Base-by-base conservation (phyloP, 2,329 filamentous ascomycete species). In the Cercospora zeae-maydis region DNA sequence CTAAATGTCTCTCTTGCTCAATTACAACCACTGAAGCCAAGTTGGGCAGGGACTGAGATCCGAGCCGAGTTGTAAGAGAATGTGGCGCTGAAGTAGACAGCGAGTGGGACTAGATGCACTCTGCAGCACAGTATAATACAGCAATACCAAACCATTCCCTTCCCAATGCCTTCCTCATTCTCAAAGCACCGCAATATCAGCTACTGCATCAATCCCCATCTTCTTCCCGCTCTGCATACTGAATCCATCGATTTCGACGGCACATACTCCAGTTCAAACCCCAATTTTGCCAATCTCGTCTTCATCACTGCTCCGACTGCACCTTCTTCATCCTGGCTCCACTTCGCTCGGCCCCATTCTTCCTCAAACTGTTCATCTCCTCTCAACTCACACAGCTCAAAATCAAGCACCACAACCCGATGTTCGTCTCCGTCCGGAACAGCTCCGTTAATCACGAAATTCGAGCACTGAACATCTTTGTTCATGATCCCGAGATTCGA, bases 81-180 rank as follows among this genome's bases (percentile, higher is more conserved):
- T 24, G 2, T 1, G 24, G 9, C 11, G 3, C 4, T 49, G 21
- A 14, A 14, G 14, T 30, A 27, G 21, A 49, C 21, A 49, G 42
- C 42, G 13, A 7, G 27, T 27, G 8, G 13, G 21, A 14, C 1
- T n/a, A 49, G 42, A 24, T 27, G 42, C 42, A 5, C 42, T n/a
- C 27, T 2, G 42, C 11, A 13, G 31, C 8, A 6, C 24, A 27
- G 3, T 3, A 27, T 96, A 96, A 73, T 47, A 3, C 42, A 47
- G 21, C 13, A 27, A 21, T 8, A 21, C 42, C 42, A 14, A 1
- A 6, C 21, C 5, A 8, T 27, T 5, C 13, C 42, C 1, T 47
- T 14, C 42, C 4, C 21, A 47, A n/a, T 8, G 2, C 21, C 21
- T 47, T 24, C 10, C 19, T 27, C 19, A 21, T 21, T 1, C 13